phyloP scores from a whole-genome alignment of 805 yeast species.

The Hanseniaspora opuntiae region DNA sequence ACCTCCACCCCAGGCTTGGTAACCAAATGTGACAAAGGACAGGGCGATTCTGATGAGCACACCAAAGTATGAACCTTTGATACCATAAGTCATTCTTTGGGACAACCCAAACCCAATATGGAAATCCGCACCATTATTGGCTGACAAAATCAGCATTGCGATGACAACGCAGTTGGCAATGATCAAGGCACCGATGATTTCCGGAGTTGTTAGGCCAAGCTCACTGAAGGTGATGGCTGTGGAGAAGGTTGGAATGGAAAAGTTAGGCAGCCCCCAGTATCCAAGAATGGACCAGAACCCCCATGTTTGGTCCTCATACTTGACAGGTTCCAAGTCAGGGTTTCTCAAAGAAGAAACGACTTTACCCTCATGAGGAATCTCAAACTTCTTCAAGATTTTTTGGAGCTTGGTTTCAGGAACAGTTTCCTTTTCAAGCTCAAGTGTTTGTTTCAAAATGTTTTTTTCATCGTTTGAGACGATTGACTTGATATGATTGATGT shows the following conservation, averaged over 20 bases:
- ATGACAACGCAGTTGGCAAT: constrained; percentile 18
- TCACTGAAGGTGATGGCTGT: constrained; percentile 24
- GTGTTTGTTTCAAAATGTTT: constrained; percentile 13
- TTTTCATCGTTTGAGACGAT: constrained; percentile 14
- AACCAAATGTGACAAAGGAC: constrained; percentile 30
- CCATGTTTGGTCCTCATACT: constrained; percentile 28
- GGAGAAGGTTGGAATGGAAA: constrained; percentile 28
- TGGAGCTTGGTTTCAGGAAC: constrained; percentile 11
- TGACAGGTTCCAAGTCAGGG: constrained; percentile 30
- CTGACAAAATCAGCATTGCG: constrained; percentile 19
- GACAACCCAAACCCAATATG: constrained; percentile 29
- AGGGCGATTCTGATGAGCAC: constrained; percentile 27
- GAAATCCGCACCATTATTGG: constrained; percentile 23
- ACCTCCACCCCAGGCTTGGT: constrained; percentile 28
- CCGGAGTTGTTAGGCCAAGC: constrained; percentile 21
- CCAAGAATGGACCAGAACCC: constrained; percentile 24
- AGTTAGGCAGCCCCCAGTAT: constrained; percentile 29
- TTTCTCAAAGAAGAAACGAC: constrained; percentile 26
- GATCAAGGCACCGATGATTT: constrained; percentile 23
- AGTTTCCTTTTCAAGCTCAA: constrained; percentile 10
- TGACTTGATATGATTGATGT: constrained; percentile 12
- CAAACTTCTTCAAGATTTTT: constrained; percentile 15
- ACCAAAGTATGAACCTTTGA: constrained; percentile 26
- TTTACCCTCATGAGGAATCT: constrained; percentile 22
- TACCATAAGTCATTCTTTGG: constrained; percentile 29